phyloP scores from a whole-genome alignment of 495 filamentous ascomycete genomes.

The Neurospora sp. region DNA sequence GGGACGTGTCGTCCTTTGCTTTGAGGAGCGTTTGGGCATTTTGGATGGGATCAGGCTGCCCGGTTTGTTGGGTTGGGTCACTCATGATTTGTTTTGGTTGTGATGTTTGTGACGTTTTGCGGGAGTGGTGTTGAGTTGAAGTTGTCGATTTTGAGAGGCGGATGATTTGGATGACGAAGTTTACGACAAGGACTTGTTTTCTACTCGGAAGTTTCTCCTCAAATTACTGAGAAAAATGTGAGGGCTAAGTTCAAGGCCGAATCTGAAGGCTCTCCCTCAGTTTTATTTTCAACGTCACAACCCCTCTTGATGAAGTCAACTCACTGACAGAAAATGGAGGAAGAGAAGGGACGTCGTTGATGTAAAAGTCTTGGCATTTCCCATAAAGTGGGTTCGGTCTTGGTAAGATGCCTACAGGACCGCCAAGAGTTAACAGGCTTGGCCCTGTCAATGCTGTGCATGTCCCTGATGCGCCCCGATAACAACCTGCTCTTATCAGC shows the following conservation, averaged over 20 bases:
- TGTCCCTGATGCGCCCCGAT: background rate
- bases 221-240: too few relatives aligned
- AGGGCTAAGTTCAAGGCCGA: too few relatives aligned
- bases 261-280: too few relatives aligned
- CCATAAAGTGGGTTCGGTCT: background rate
- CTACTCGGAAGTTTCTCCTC: too few relatives aligned
- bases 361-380: background rate
- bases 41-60: constrained; percentile 15
- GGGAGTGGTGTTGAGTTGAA: background rate
- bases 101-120: background rate
- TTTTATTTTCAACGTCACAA: background rate
- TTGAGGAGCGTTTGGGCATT: constrained; percentile 40
- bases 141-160: background rate
- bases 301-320: background rate
- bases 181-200: background rate
- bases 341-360: background rate
- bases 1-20: constrained; percentile 51
- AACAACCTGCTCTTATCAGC: background rate
- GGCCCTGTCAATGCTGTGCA: background rate
- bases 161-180: background rate
- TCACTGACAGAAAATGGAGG: background rate
- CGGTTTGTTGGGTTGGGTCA: constrained; percentile 1
- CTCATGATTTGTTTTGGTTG: constrained; percentile 3
- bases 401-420: background rate
- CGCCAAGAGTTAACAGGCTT: background rate